phyloP scores from a whole-genome alignment of 2,329 filamentous ascomycete species.

The Tolypocladium sp. region DNA sequence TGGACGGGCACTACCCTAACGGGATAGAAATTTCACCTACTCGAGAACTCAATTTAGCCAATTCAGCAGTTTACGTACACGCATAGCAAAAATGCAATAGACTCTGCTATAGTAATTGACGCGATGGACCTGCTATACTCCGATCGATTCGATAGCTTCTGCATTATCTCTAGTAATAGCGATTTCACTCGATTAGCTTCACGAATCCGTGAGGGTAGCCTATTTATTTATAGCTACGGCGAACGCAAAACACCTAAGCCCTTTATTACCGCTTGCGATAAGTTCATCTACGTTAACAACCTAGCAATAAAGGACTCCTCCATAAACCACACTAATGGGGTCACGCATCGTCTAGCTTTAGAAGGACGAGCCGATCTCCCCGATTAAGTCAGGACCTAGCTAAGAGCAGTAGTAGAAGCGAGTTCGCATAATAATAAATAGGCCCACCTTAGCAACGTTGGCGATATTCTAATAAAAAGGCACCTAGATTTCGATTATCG shows the following conservation, averaged over 20 bases:
- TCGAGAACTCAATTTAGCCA: constrained; percentile 21
- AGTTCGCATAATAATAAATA: constrained; percentile 15
- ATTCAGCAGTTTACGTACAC: constrained; percentile 28
- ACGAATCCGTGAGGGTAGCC: constrained; percentile 20
- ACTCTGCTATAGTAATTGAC: constrained; percentile 26
- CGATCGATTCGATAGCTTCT: constrained; percentile 21
- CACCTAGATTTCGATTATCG: constrained; percentile 20
- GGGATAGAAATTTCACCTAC: constrained; percentile 21
- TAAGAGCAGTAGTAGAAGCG: constrained; percentile 10
- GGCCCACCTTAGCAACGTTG: constrained; percentile 16
- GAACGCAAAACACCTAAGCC: constrained; percentile 20
- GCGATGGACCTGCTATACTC: constrained; percentile 27
- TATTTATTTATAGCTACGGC: constrained; percentile 24
- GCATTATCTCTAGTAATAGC: constrained; percentile 23
- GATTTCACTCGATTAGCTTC: constrained; percentile 25
- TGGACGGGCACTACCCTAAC: constrained; percentile 17
- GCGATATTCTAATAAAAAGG: constrained; percentile 12
- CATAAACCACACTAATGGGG: no score
- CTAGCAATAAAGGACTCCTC: background rate
- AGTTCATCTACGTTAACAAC: constrained; percentile 21
- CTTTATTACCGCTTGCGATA: constrained; percentile 22
- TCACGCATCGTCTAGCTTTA: no score
- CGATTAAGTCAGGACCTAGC: background rate
- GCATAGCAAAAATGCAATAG: constrained; percentile 23
- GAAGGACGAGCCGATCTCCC: no score